Evolutionary conservation across 2,329 filamentous ascomycete genomes (phyloP).

Genomic region (Epichloe amarillans): DNA sequence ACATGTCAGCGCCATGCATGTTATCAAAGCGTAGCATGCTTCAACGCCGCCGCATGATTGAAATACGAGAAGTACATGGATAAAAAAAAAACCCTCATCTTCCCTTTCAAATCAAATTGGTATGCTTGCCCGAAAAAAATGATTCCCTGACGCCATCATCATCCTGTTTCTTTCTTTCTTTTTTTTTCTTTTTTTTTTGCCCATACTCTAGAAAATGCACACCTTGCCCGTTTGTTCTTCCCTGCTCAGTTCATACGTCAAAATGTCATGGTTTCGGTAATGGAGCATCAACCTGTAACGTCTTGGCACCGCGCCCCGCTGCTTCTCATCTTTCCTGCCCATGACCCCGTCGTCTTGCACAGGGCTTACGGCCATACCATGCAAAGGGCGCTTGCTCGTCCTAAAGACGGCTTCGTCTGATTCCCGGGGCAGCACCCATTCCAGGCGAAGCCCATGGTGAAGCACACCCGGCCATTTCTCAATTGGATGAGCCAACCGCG

Average conservation of each 20-base stretch:
- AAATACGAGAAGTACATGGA: not conserved
- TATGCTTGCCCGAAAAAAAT: not conserved
- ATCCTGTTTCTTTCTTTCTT: not conserved
- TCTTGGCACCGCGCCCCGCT: slow-evolving; percentile 19
- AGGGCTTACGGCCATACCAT: slow-evolving; percentile 56
- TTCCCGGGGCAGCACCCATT: slow-evolving; percentile 35
- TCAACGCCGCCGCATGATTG: not conserved
- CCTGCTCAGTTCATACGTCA: slow-evolving; percentile 53
- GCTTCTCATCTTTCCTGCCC: slow-evolving; percentile 10
- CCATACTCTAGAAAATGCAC: slow-evolving; percentile 19
- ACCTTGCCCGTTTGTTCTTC: slow-evolving; percentile 23
- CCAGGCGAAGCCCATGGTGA: slow-evolving; percentile 37
- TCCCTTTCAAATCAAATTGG: not conserved
- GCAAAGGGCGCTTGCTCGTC: slow-evolving; percentile 37
- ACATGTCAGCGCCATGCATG: not conserved
- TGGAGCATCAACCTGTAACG: slow-evolving; percentile 59
- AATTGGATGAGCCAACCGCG: slow-evolving; percentile 16
- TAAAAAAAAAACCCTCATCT: no score
- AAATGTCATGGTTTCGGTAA: slow-evolving; percentile 54
- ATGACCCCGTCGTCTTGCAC: slow-evolving; percentile 33
- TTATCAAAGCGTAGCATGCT: not conserved
- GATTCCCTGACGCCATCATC: not conserved
- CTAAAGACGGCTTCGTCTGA: slow-evolving; percentile 31
- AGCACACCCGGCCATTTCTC: slow-evolving; percentile 9
- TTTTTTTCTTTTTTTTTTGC: not conserved